Percentiles rank a stretch among this genome's conserved stretches.
phyloP scores from a whole-genome alignment of 2,329 filamentous ascomycete species.

The Phaeosphaeriaceae sp. region DNA sequence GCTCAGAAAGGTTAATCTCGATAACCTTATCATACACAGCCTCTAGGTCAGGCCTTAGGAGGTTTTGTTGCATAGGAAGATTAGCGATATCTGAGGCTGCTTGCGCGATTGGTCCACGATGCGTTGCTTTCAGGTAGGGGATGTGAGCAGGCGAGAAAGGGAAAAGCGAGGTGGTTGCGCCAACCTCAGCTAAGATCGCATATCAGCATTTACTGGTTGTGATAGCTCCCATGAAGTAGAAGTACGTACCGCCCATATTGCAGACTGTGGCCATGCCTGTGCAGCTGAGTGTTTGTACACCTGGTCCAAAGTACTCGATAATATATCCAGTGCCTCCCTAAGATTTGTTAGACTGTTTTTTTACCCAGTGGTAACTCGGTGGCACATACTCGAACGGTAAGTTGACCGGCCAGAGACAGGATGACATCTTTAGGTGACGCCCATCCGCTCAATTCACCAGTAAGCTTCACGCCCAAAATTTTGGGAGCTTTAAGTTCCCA shows the following conservation, averaged over 20 bases:
- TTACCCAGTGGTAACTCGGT: background rate
- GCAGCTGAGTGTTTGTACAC: constrained; percentile 84
- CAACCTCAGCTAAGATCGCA: constrained; percentile 68
- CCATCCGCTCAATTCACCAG: constrained; percentile 87
- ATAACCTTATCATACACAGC: constrained; percentile 91
- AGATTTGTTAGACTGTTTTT: constrained; percentile 17
- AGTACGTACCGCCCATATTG: constrained; percentile 45
- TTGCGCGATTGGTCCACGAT: constrained; percentile 73
- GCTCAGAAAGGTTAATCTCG: constrained; percentile 83
- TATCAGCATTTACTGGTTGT: too few relatives aligned
- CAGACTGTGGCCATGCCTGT: constrained; percentile 93
- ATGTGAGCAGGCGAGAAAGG: constrained; percentile 85
- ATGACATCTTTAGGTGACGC: constrained; percentile 96
- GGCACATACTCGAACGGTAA: constrained; percentile 75
- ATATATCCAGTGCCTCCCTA: constrained; percentile 89
- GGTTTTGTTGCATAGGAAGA: constrained; percentile 64
- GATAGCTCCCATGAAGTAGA: background rate
- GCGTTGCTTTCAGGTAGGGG: constrained; percentile 85
- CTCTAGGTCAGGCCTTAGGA: constrained; percentile 77
- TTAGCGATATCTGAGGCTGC: constrained; percentile 68
- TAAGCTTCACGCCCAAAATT: constrained; percentile 82
- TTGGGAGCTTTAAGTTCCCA: constrained; percentile 98
- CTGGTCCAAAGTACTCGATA: constrained; percentile 91
- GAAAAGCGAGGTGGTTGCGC: constrained; percentile 94
- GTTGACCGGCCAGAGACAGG: constrained; percentile 81